Base-by-base conservation (phyloP, 202 grass and related monocot genomes). In the Schoenoplectus tabernaemontani region DNA sequence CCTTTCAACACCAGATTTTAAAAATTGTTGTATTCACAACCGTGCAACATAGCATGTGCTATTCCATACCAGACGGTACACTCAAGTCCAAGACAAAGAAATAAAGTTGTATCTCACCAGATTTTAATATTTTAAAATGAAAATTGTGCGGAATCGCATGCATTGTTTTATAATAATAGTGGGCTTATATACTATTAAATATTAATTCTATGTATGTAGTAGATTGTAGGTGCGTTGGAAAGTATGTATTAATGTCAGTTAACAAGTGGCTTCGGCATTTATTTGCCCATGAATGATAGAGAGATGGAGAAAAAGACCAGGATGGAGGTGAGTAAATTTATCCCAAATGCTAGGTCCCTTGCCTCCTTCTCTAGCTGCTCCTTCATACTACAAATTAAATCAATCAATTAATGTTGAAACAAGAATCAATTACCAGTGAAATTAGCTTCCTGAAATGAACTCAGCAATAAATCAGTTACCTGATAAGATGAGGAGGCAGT, bases 401-500 rank as follows among this genome's bases (percentile, higher is more conserved):
- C 30, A 10, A 23, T 46, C 19, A 24, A 16, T 73, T 46, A 19
- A 46, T 15, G 5, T 4, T 19, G 15, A 11, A 59, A 10, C 24
- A 60, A 3, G 12, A 59, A 0, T 59, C 11, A 59, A 76, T 36
- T 15, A 37, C 10, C n/a, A 57, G 1, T 38, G 11, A 57, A 39
- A 7, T 1, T 12, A 19, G 17, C 3, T 76, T 76, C 13, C n/a
- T 5, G 24, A 51, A 48, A 43, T 77, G 1, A 38, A 4, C 30
- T 33, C 37, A 37, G 5, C 26, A 9, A 73, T 80, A 30, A 9
- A 42, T 62, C 41, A 81, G 28, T 38, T 63, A 89, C 91, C 88
- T 91, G 92, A 77, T 95, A 95, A 1, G 92, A 89, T 0, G 92
- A 95, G 2, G 89, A 91, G 3, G 92, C 87, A 16, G 89, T 89